phyloP scores from a whole-genome alignment of 805 yeast genomes.

The Kodamaea sagamina region DNA sequence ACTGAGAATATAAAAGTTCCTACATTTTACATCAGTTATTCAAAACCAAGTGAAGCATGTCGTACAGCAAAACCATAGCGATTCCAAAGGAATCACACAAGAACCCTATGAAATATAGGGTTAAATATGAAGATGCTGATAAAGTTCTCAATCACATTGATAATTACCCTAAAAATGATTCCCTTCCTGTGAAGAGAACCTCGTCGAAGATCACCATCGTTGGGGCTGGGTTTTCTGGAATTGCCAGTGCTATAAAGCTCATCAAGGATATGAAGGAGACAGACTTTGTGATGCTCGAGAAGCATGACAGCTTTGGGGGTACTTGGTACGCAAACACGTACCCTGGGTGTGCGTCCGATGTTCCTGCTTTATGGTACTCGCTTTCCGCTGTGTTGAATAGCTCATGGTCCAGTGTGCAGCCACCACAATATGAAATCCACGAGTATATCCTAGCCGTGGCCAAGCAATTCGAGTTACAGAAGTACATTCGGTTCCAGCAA shows the following conservation, averaged over 20 bases:
- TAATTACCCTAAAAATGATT: constrained; percentile 18
- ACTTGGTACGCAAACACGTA: constrained; percentile 49
- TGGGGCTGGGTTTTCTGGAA: constrained; percentile 46
- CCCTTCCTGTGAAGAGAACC: constrained; percentile 24
- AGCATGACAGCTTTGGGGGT: constrained; percentile 43
- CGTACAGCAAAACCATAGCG: constrained; percentile 5
- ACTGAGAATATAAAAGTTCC: too few species aligned
- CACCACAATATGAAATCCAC: constrained; percentile 45
- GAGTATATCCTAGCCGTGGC: constrained; percentile 40
- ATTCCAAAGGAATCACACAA: constrained; percentile 28
- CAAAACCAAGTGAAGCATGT: background rate
- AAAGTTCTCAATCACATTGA: constrained; percentile 24
- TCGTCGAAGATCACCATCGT: constrained; percentile 36
- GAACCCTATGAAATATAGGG: constrained; percentile 34
- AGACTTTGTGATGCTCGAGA: constrained; percentile 40
- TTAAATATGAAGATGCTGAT: constrained; percentile 28
- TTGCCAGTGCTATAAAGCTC: constrained; percentile 33
- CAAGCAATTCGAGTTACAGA: constrained; percentile 26
- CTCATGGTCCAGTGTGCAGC: constrained; percentile 40
- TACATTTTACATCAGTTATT: too few species aligned
- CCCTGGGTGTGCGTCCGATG: constrained; percentile 48
- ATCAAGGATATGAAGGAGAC: constrained; percentile 27
- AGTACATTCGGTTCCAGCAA: constrained; percentile 26
- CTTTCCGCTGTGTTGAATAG: constrained; percentile 34
- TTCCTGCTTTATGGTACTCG: constrained; percentile 46